Percentiles rank a stretch among this genome's conserved stretches.
phyloP scores from a whole-genome alignment of 768 basidiomycete species.

The Artomyces pyxidatus region DNA sequence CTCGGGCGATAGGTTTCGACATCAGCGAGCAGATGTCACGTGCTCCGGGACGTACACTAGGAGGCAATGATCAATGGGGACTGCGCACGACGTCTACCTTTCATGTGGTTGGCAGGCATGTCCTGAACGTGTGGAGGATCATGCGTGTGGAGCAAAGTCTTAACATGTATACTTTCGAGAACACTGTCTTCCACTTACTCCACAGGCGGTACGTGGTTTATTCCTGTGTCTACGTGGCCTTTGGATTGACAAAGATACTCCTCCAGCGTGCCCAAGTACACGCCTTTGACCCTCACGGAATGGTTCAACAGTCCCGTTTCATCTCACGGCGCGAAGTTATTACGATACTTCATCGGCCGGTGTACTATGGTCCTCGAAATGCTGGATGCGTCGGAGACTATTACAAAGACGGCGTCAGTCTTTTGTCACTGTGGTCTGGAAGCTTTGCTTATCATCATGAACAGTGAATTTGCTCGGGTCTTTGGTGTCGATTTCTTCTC shows the following conservation, averaged over 20 bases:
- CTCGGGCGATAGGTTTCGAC: constrained; percentile 49
- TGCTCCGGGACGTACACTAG: constrained; percentile 42
- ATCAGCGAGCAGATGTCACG: constrained; percentile 68
- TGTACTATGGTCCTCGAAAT: constrained; percentile 68
- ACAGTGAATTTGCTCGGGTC: constrained; percentile 92
- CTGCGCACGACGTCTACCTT: constrained; percentile 72
- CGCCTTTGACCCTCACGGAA: constrained; percentile 32
- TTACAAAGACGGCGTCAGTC: constrained; percentile 84
- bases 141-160: constrained; percentile 80
- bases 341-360: constrained; percentile 60
- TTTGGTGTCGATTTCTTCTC: constrained; percentile 98
- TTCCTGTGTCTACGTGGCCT: not conserved
- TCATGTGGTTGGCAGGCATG: constrained; percentile 80
- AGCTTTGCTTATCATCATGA: not conserved
- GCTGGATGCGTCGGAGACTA: constrained; percentile 69
- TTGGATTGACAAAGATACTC: constrained; percentile 1
- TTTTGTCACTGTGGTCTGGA: not conserved
- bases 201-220: constrained; percentile 49
- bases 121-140: constrained; percentile 88
- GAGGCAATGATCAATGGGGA: constrained; percentile 60
- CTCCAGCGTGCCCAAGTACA: constrained; percentile 11
- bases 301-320: constrained; percentile 69
- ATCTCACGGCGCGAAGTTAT: constrained; percentile 41
- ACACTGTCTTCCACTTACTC: constrained; percentile 77
- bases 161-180: constrained; percentile 81